Evolutionary conservation across 169 alveolate species (phyloP), one percentile per base, ranked within the genome.

Genomic region (Plasmodium yoelii): DNA sequence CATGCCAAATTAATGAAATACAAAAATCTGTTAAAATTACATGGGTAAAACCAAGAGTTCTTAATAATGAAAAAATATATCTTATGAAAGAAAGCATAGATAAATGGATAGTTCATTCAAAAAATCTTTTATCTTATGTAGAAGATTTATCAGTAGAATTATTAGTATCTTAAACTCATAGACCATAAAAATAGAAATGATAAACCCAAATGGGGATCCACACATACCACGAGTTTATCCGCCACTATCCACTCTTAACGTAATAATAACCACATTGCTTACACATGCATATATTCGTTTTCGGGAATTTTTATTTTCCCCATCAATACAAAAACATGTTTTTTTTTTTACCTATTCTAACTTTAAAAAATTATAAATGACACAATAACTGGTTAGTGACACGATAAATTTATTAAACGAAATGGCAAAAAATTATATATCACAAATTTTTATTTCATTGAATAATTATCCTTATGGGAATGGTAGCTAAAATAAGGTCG

Each of bases 41-140:
- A 7, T 94, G 96, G 96, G 93, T 94, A 8, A 94, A 94, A 65
- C 96, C 96, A 7, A 34, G 96, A 19, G 94, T 94, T 65, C 88
- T 84, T 67, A 75, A 86, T 63, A 55, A 87, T 75, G 95, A 92
- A 26, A 87, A 68, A 53, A 65, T 72, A 9, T 72, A 28, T 19
- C 87, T 87, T 6, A 64, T 65, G 73, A 65, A 72, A 42, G 86
- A 67, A 26, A 77, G 87, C 39, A 61, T 71, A 46, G 82, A 64
- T 39, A 74, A 73, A 28, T 88, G 88, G 88, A 70, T 87, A 5
- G 28, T 60, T 2, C 80, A 49, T 49, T 74, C 89, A 1, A 57
- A 60, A 26, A 89, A 67, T 39, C 72, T 74, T 39, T 46, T 65
- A 2, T 26, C 90, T 44, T 88, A 94, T 90, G 82, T 69, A 88